A percentile compares a stretch with the other conserved stretches of the same genome.
phyloP scores from a whole-genome alignment of 768 basidiomycete genomes.

The Cystofilobasidium ferigula region DNA sequence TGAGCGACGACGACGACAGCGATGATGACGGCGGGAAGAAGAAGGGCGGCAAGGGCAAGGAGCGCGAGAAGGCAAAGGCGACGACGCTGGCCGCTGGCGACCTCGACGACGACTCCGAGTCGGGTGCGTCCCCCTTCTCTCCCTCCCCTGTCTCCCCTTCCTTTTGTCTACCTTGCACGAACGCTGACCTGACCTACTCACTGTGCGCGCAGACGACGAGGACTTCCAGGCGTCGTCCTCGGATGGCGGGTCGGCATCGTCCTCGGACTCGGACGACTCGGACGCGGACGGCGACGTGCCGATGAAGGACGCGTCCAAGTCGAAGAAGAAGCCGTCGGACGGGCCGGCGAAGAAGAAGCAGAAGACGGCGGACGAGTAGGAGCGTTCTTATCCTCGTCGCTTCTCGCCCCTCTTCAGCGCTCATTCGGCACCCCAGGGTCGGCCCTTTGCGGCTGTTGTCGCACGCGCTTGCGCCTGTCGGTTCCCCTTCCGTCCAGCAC shows the following conservation, averaged over 20 bases:
- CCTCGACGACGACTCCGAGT: slow-evolving; percentile 35
- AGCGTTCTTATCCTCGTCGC: too few relatives aligned
- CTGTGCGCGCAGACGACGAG: slow-evolving; percentile 51
- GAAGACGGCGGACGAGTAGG: slow-evolving; percentile 18
- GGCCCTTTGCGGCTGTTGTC: too few relatives aligned
- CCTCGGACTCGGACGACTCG: slow-evolving; percentile 52
- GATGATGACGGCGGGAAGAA: slow-evolving; percentile 9
- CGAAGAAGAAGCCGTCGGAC: slow-evolving; percentile 51
- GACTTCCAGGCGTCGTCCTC: slow-evolving; percentile 81
- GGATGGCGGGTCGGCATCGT: slow-evolving; percentile 72
- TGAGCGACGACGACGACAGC: slow-evolving; percentile 48
- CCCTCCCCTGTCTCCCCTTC: slow-evolving; percentile 18
- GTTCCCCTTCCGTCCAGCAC: too few relatives aligned
- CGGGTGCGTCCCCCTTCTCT: slow-evolving; percentile 23
- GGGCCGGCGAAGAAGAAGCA: slow-evolving; percentile 43
- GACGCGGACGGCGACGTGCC: slow-evolving; percentile 52
- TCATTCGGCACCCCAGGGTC: too few relatives aligned
- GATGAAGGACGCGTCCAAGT: slow-evolving; percentile 43
- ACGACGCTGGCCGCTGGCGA: not conserved
- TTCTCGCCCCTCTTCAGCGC: too few relatives aligned
- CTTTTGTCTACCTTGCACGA: not conserved
- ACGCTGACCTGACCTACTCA: not conserved
- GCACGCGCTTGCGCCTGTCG: too few relatives aligned
- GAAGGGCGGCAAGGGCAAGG: too few relatives aligned
- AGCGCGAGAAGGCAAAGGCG: not conserved